phyloP scores from a whole-genome alignment of 148 eudicot species.

The Heliosperma pusillum region DNA sequence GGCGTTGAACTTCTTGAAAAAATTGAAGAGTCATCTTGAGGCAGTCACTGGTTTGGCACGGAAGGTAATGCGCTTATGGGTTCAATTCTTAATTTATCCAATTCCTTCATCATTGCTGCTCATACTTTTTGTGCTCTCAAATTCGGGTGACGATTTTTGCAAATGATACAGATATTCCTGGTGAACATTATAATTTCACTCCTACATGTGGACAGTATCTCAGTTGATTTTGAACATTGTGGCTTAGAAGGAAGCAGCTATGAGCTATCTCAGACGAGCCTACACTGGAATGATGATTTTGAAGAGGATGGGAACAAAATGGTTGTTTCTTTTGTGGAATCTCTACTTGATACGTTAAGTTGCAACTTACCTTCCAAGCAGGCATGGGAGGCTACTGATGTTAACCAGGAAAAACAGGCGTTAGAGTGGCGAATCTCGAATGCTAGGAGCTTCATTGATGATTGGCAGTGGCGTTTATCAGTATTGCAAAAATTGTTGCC shows the following conservation, averaged over 20 bases:
- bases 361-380: constrained; percentile 65
- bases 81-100: neutral
- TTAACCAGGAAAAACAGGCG: constrained; percentile 59
- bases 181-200: constrained; percentile 88
- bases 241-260: constrained; percentile 38
- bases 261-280: constrained; percentile 25
- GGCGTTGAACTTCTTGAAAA: constrained; percentile 54
- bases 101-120: neutral
- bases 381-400: constrained; percentile 37
- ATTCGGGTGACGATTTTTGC: constrained; percentile 15
- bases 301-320: constrained; percentile 56
- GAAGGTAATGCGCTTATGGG: constrained; percentile 50
- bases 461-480: constrained; percentile 99
- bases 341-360: constrained; percentile 59
- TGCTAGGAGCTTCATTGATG: constrained; percentile 72
- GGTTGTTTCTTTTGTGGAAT: constrained; percentile 64
- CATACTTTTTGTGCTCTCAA: neutral
- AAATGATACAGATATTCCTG: constrained; percentile 68
- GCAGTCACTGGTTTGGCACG: constrained; percentile 69
- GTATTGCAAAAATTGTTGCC: constrained; percentile 82
- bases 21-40: constrained; percentile 69
- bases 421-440: constrained; percentile 76
- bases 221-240: constrained; percentile 49
- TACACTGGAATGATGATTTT: constrained; percentile 34
- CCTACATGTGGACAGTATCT: constrained; percentile 70